Evolutionary conservation across 2,329 filamentous ascomycete genomes (phyloP), one percentile per base, ranked within the genome.

Genomic region (Talaromyces piceae): DNA sequence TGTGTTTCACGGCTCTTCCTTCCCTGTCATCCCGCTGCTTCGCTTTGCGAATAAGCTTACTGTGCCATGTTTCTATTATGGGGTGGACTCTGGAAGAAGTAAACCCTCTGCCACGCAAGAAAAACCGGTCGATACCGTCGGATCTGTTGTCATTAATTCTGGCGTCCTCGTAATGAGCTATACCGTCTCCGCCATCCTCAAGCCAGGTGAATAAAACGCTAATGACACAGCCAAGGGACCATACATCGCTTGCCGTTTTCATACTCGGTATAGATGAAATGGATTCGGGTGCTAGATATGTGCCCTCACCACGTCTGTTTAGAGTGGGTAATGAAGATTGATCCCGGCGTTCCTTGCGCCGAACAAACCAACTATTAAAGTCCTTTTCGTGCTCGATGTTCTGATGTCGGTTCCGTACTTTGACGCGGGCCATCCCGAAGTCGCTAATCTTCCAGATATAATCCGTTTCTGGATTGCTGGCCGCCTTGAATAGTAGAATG

Each of bases 361-460:
- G 58, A 25, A 59, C 39, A 51, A 69, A 67, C 30, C 60, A 55
- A 43, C 56, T 60, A 28, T 62, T 62, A 25, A 54, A 49, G 30
- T 54, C 51, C 51, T 66, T 61, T 44, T 66, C 61, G n/a, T 56
- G 58, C 9, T 49, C 46, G 18, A 37, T 41, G 22, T 65, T 59
- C 1, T 57, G 56, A 22, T 62, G 56, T 20, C 50, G 48, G 28
- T 55, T 57, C 43, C 59, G 49, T 5, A 61, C 47, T 41, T 67
- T 71, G 16, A 72, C 63, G 5, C 66, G 60, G 1, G 71, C 66
- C 58, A 72, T 68, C 7, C 70, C 70, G 52, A 73, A 73, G 48
- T 72, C 70, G 18, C 69, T 70, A 9, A 73, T 59, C 53, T 71
- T 72, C 70, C 70, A 73, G n/a, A 53, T 46, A 23, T 45, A 53